Conservation (phyloP, 73 alveolate species). For the Tetrahymena borealis region DNA sequence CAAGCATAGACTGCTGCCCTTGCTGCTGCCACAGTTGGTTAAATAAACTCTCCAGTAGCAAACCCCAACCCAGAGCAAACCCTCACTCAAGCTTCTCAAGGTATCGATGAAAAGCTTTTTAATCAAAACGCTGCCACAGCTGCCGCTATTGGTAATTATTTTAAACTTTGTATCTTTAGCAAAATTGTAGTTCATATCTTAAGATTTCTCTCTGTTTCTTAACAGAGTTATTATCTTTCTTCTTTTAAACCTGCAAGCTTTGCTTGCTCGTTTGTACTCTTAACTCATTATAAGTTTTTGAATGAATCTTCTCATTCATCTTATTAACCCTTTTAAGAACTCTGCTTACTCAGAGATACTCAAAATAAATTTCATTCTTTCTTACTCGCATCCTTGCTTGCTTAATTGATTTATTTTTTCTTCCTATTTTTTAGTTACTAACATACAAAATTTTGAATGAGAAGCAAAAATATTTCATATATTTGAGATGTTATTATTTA, state of each 20-base stretch:
- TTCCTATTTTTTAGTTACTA: too few species aligned
- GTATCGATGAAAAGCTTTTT: background rate
- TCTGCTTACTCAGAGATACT: background rate
- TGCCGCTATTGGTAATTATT: background rate
- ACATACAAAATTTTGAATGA: background rate
- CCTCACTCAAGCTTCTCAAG: background rate
- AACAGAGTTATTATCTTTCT: background rate
- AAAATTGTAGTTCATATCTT: background rate
- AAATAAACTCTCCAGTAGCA: background rate
- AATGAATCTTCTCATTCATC: background rate
- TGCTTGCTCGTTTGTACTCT: background rate
- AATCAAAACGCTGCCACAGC: background rate
- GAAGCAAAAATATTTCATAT: background rate
- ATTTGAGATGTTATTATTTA: background rate
- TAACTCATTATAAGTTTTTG: too few species aligned
- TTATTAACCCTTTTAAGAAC: background rate
- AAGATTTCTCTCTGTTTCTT: background rate
- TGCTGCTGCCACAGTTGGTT: background rate
- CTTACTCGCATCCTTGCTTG: background rate
- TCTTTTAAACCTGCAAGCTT: background rate
- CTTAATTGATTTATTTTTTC: background rate
- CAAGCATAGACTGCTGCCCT: background rate
- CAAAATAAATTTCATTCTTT: background rate
- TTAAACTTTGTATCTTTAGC: background rate
- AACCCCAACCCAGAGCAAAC: background rate